These are phyloP conservation scores for Papilionanthe hybrid DNA, from an alignment of 116 monocot genomes.

Conservation along the genomic window DNA sequence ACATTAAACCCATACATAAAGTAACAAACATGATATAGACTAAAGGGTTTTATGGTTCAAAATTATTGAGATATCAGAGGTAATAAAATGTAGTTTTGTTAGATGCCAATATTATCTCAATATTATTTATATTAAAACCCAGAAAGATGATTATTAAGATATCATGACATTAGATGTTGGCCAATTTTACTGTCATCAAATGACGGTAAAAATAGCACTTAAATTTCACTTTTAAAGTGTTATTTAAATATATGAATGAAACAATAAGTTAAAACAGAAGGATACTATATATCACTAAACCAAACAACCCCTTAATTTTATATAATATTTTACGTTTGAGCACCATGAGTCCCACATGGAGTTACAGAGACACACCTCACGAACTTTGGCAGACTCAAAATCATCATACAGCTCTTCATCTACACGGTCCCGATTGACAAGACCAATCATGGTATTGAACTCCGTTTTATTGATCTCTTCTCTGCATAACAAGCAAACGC, in stretches of 20 bases:
- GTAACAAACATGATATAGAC: neutral
- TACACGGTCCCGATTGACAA: constrained; percentile 78
- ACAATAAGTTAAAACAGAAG: too few relatives aligned
- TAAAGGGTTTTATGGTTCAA: neutral
- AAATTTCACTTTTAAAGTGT: too few relatives aligned
- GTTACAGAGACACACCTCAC: constrained; percentile 53
- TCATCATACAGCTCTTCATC: constrained; percentile 91
- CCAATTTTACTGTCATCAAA: too few relatives aligned
- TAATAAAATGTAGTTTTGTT: neutral
- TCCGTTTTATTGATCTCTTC: constrained; percentile 88
- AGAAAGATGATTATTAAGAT: neutral
- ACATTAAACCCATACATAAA: neutral
- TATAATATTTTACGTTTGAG: neutral
- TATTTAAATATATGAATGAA: too few relatives aligned
- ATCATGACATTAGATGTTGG: neutral
- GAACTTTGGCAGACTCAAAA: constrained; percentile 92
- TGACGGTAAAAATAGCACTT: too few relatives aligned
- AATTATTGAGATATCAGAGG: neutral
- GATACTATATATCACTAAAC: neutral
- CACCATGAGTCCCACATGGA: neutral
- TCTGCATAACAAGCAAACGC: constrained; percentile 26
- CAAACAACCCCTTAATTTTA: neutral
- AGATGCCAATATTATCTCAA: neutral
- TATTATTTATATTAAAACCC: neutral
- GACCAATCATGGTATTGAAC: constrained; percentile 96